Evolutionary conservation across 2,329 filamentous ascomycete species (phyloP).

Genomic region (Scedosporium apiospermum): DNA sequence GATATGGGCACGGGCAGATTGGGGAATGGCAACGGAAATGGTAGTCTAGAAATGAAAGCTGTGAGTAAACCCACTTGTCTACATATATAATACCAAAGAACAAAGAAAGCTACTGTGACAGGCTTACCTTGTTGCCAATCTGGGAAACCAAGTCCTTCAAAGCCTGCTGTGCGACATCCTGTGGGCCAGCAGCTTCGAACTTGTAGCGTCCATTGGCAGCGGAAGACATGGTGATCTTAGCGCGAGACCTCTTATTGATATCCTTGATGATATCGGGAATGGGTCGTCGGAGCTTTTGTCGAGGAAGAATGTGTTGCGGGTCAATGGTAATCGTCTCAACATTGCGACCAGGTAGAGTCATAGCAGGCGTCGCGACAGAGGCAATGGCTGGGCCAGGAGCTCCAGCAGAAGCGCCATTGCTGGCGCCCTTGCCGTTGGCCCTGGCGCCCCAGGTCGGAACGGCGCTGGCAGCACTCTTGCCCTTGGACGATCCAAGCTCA

Average conservation of each 20-base stretch:
- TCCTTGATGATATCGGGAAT: constrained; percentile 79
- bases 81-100: background rate
- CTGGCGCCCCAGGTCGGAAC: constrained; percentile 72
- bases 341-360: constrained; percentile 75
- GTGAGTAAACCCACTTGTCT: constrained; percentile 1
- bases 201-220: constrained; percentile 64
- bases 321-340: constrained; percentile 67
- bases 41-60: constrained; percentile 8
- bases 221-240: constrained; percentile 68
- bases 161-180: constrained; percentile 76
- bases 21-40: constrained; percentile 16
- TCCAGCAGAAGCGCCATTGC: constrained; percentile 41
- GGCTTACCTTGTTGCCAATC: constrained; percentile 67
- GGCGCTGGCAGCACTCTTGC: constrained; percentile 56
- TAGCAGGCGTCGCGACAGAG: constrained; percentile 35
- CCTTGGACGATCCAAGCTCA: constrained; percentile 63
- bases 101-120: background rate
- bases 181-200: constrained; percentile 78
- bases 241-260: constrained; percentile 85
- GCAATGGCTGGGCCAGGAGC: constrained; percentile 7
- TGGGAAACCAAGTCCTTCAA: constrained; percentile 83
- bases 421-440: constrained; percentile 37
- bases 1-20: constrained; percentile 76
- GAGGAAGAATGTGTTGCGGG: constrained; percentile 66
- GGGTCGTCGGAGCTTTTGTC: constrained; percentile 72